A percentile compares a stretch with the other conserved stretches of the same genome.
Conservation (phyloP, 2,329 filamentous ascomycete species). For the Lachnellula arida region DNA sequence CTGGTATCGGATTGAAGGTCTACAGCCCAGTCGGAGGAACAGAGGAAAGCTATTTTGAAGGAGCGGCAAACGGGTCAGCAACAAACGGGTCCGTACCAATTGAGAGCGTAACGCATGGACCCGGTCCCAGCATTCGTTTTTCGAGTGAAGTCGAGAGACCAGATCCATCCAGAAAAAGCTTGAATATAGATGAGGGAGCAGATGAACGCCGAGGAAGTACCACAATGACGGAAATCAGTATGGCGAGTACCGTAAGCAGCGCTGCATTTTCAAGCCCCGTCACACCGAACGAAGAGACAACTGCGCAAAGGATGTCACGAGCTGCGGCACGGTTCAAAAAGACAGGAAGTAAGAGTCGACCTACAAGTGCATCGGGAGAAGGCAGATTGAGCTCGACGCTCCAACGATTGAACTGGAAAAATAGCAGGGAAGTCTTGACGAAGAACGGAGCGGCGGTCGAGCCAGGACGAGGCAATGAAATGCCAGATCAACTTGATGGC, state of each 20-base stretch:
- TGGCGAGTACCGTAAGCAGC: conserved; percentile 35
- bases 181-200: conserved; percentile 39
- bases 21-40: conserved; percentile 1
- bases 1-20: conserved; percentile 21
- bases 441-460: conserved; percentile 17
- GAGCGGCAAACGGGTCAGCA: conserved; percentile 35
- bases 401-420: conserved; percentile 36
- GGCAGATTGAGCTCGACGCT: conserved; percentile 54
- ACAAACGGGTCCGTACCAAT: no score
- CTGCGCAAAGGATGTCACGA: conserved; percentile 51
- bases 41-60: conserved; percentile 42
- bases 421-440: conserved; percentile 29
- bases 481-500: neutral
- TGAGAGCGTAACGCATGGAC: no score
- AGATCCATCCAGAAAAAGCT: conserved; percentile 35
- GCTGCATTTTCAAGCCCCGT: conserved; percentile 38
- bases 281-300: conserved; percentile 49
- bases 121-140: conserved; percentile 43
- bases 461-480: conserved; percentile 4
- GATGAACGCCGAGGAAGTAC: conserved; percentile 47
- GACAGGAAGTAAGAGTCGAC: conserved; percentile 46
- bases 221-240: conserved; percentile 42
- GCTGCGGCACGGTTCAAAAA: conserved; percentile 52
- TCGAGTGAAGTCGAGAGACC: conserved; percentile 50
- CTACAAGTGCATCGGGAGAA: conserved; percentile 55